These are phyloP conservation scores for Ganoderma resinaceum DNA, from an alignment of 1,284 basidiomycete species.

Conservation along the genomic window DNA sequence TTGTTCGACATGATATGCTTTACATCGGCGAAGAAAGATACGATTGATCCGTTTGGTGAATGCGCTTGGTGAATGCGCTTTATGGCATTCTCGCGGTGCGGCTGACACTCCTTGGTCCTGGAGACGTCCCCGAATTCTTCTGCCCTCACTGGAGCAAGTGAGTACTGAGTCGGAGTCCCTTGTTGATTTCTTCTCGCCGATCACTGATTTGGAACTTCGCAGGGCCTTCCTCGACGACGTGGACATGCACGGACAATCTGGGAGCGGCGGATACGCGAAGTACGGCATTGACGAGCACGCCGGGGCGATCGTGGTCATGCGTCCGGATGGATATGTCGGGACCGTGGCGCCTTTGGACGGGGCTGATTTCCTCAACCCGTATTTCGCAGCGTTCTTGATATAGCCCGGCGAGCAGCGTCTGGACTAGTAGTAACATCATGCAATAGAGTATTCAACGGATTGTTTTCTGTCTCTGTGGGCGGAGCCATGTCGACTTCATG, in stretches of 20 bases:
- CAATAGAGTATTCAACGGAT: too few species aligned
- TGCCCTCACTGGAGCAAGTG: neutral
- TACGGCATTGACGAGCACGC: conserved; percentile 58
- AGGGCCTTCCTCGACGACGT: conserved; percentile 45
- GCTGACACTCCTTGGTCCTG: neutral
- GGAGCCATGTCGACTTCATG: too few species aligned
- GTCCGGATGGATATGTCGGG: conserved; percentile 79
- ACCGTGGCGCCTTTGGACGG: conserved; percentile 58
- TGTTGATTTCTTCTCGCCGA: neutral
- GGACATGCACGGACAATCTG: conserved; percentile 41
- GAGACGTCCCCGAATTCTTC: conserved; percentile 1
- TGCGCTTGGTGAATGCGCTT: neutral
- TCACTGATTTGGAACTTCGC: neutral
- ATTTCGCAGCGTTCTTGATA: conserved; percentile 53
- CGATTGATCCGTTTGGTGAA: conserved; percentile 48
- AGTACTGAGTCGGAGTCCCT: conserved; percentile 6
- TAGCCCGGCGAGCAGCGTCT: neutral
- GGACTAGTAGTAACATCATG: too few species aligned
- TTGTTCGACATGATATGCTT: conserved; percentile 66
- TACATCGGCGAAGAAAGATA: conserved; percentile 51
- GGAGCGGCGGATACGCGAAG: conserved; percentile 50
- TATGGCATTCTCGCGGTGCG: neutral
- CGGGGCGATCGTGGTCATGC: conserved; percentile 72
- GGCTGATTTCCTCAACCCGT: conserved; percentile 50
- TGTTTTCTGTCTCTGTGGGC: too few species aligned